Evolutionary conservation across 768 basidiomycete species (phyloP).

Genomic region (Thelephora aurantiotincta): DNA sequence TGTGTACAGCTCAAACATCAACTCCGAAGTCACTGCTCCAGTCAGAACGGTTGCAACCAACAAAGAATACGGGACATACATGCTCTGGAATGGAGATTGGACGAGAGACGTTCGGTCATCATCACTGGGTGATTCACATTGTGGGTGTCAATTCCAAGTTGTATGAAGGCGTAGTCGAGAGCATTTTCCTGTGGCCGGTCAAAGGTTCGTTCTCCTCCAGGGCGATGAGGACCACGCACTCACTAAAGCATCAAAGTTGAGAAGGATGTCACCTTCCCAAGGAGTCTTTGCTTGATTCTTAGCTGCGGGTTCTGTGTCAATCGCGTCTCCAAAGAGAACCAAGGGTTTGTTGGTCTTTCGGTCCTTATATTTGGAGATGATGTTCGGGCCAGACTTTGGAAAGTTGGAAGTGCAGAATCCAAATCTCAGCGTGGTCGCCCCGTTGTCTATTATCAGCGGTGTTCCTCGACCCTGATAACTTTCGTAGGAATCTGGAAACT

Average conservation of each 20-base stretch:
- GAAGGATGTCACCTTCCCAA: conserved; percentile 89
- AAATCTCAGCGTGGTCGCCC: conserved; percentile 69
- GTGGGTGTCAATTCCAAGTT: conserved; percentile 67
- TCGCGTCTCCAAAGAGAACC: conserved; percentile 78
- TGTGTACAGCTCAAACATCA: conserved; percentile 88
- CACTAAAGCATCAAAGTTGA: conserved; percentile 90
- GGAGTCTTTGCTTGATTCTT: conserved; percentile 66
- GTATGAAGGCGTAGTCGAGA: conserved; percentile 82
- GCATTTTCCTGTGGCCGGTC: conserved; percentile 62
- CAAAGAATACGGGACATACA: conserved; percentile 34
- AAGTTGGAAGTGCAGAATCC: conserved; percentile 54
- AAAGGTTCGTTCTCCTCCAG: conserved; percentile 1
- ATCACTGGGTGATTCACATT: conserved; percentile 77
- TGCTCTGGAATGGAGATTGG: conserved; percentile 78
- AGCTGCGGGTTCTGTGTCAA: conserved; percentile 78
- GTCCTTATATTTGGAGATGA: conserved; percentile 81
- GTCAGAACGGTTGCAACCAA: not conserved
- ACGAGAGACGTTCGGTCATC: conserved; percentile 86
- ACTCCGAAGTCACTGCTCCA: conserved; percentile 75
- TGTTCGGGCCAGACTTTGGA: conserved; percentile 54
- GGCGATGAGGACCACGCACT: conserved; percentile 15
- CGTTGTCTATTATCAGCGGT: conserved; percentile 83
- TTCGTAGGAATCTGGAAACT: conserved; percentile 32
- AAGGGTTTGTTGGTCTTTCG: conserved; percentile 70
- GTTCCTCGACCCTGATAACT: conserved; percentile 32